Base-by-base conservation (phyloP, 2,329 filamentous ascomycete genomes). In the Alternaria alternata region DNA sequence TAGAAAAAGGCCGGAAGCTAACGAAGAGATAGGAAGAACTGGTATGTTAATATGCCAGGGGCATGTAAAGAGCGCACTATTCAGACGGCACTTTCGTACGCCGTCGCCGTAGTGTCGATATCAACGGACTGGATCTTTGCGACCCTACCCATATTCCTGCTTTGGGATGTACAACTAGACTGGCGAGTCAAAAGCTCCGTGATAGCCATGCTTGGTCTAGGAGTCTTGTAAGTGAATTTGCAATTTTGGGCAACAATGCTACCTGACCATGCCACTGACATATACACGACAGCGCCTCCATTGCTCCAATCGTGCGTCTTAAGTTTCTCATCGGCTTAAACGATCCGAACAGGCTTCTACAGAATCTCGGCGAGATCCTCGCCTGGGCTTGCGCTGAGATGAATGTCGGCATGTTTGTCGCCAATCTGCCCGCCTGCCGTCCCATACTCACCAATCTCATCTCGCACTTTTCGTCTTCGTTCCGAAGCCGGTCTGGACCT, bases 361-460 rank as follows among this genome's bases (percentile, higher is more conserved):
- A 41, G 16, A 59, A 59, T 36, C 52, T 59, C 16, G n/a, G 44
- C 32, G 46, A 36, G 7, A 59, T 59, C 24, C 57, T 59, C 32
- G 57, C 52, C 12, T 59, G 57, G 57, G 57, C 57, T 9, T 51
- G 44, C 5, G 57, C 57, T 18, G 57, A 59, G 39, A 56, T 59
- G 57, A 59, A 59, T 46, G 57, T 59, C 32, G 57, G 52, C 38
- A 59, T 59, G 57, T 51, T 59, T 39, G 57, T 59, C 24, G 57
- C 57, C 6, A 59, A 56, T 5, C 57, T 56, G 3, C 57, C 57
- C 9, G 57, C 57, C 14, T 59, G 57, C 57, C 57, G 54, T 16
- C 57, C 57, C 4, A 7, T 59, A 5, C 57, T 59, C 39, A 59
- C 54, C 43, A 34, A 56, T 41, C 24, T 38, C 24, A 56, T 56